Evolutionary conservation across 805 yeast species (phyloP), one percentile per base, ranked within the genome.

Genomic region (Candida saitoana): DNA sequence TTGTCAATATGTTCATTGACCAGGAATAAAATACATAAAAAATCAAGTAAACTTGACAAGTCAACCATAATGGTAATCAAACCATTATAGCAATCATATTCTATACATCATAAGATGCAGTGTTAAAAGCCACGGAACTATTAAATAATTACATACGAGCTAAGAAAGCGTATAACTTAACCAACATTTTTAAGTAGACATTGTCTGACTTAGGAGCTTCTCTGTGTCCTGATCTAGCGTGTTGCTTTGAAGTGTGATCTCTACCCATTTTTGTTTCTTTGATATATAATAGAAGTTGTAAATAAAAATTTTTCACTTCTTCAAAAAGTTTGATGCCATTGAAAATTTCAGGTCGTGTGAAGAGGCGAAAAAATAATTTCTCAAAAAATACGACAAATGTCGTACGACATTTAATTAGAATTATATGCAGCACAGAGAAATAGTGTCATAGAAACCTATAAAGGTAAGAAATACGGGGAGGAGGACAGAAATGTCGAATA

Each of bases 151-250:
- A 87, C 96, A 76, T 87, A 87, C 99, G 97, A 79, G 98, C 96
- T 77, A 93, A 83, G 95, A 88, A 93, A 71, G 97, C 76, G 88
- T 90, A 93, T 65, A 93, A 81, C 85, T 91, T 91, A 74, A 91
- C 98, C 77, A 93, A 85, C 71, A 93, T 77, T 77, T 85, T 86
- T 79, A 93, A 81, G 96, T 93, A 93, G 78, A 90, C 96, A 73
- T 93, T 93, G 79, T 93, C 96, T 59, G 98, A 91, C 82, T 88
- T 88, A 79, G 99, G 99, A 76, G 97, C 97, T 71, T 84, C 77
- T 80, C 99, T 89, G 88, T 88, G 96, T 76, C 95, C 84, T 61
- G 84, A 77, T 78, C 89, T 87, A 70, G 79, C 81, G 84, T 93
- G 99, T 79, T 88, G 97, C 77, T 91, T 93, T 73, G 82, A 72